Evolutionary conservation across 148 eudicot species (phyloP).

Genomic region (Drosera capensis): DNA sequence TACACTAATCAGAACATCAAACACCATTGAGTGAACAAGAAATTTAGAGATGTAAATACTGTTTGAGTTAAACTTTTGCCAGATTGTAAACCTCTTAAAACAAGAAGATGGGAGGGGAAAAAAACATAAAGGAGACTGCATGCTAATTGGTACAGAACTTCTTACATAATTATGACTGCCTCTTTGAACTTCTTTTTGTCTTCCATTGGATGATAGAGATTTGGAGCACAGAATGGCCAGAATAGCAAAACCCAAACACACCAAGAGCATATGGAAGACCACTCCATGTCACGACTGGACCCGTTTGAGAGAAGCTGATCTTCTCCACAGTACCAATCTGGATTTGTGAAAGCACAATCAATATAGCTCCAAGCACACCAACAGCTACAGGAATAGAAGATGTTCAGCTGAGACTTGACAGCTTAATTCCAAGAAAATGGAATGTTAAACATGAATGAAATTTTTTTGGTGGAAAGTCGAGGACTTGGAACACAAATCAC

Average conservation of each 20-base stretch:
- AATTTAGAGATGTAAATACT: too few relatives aligned
- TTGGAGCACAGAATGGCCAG: conserved; percentile 75
- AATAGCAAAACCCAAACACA: conserved; percentile 65
- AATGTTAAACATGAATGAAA: background rate
- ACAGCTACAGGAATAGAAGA: conserved; percentile 33
- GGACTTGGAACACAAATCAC: too few relatives aligned
- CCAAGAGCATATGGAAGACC: conserved; percentile 84
- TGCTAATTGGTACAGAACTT: background rate
- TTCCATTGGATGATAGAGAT: conserved; percentile 82
- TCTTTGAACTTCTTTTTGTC: conserved; percentile 61
- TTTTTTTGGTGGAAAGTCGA: too few relatives aligned
- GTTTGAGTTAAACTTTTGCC: too few relatives aligned
- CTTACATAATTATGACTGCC: conserved; percentile 26
- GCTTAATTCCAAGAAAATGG: background rate
- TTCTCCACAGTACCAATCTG: conserved; percentile 37
- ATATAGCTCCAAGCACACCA: conserved; percentile 47
- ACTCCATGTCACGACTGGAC: conserved; percentile 47
- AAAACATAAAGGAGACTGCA: background rate
- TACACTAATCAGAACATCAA: background rate
- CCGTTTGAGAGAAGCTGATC: conserved; percentile 50
- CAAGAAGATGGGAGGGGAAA: background rate
- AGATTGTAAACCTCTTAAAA: too few relatives aligned
- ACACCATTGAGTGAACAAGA: too few relatives aligned
- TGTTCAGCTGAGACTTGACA: background rate
- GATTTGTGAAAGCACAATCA: conserved; percentile 39